Base-by-base conservation (phyloP, 1,284 basidiomycete species). In the Ceratobasidium sp. region DNA sequence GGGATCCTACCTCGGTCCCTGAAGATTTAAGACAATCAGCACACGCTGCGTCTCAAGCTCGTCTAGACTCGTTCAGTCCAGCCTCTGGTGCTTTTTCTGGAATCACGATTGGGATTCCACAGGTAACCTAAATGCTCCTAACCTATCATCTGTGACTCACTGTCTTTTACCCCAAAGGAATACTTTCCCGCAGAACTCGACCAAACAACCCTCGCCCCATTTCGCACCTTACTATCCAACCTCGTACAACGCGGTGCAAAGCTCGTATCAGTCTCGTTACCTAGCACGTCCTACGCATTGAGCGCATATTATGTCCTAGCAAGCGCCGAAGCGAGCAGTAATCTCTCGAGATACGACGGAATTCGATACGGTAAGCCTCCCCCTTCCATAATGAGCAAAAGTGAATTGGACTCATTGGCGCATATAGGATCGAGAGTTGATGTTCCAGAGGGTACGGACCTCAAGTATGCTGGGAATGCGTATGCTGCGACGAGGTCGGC, bases 271-370 rank as follows among this genome's bases (percentile, higher is more conserved):
- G 91, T 99, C 0, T 92, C 92, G 9, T 87, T 99, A 23, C 95
- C 96, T 0, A 89, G 90, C 1, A 94, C 95, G 0, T 86, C 86
- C 0, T 93, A 93, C 81, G 94, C 95, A 0, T 87, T 99, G 1
- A 95, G 96, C 71, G 94, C 96, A 4, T 99, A 99, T 87, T 99
- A 99, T 83, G 94, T 98, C 13, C 89, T 99, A 26, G 95, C 97
- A 0, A 94, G 92, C 79, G 96, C 98, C 0, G 98, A 99, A 83
- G 97, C 97, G 0, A 94, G 94, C 80, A 97, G 95, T 80, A 98
- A 98, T 83, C 87, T 99, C 54, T 96, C 94, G 0, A 88, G 96
- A 48, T 99, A 94, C 84, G 96, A 97, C 71, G 97, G 97, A 0
- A 89, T 97, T 0, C 86, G 87, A 80, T 90, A 85, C 79, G 89